phyloP scores from a whole-genome alignment of 306 rosid species.

The Castanospermum australe region DNA sequence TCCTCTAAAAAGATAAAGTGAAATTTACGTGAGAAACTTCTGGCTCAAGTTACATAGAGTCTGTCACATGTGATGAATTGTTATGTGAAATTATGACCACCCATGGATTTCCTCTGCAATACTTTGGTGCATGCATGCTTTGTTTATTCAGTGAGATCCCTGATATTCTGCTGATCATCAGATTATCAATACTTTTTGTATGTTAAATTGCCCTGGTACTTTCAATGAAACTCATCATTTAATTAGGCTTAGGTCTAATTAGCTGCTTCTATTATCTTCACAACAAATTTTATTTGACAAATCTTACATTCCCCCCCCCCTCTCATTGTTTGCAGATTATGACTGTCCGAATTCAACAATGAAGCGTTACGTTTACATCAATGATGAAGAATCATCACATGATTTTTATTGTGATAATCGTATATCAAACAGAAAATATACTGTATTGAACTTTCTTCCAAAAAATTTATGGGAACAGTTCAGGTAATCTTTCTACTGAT shows the following conservation, averaged over 20 bases:
- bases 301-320: neutral
- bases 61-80: no score
- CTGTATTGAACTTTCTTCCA: constrained; percentile 83
- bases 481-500: constrained; percentile 59
- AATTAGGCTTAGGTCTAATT: neutral
- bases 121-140: neutral
- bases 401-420: constrained; percentile 75
- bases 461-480: constrained; percentile 97
- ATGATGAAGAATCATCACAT: constrained; percentile 71
- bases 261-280: constrained; percentile 14
- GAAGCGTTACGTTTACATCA: constrained; percentile 88
- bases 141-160: neutral
- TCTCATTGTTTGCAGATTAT: constrained; percentile 19
- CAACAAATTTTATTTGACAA: neutral
- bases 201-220: neutral
- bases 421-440: constrained; percentile 87
- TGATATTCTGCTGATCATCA: neutral
- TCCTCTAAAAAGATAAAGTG: no score
- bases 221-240: neutral
- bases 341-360: constrained; percentile 43
- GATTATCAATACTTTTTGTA: neutral
- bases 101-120: no score
- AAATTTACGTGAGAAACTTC: no score
- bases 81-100: no score
- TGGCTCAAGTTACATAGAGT: no score